Percentiles rank a stretch among this genome's conserved stretches.
These are phyloP conservation scores for Kingdonia uniflora DNA, from an alignment of 164 flowering plant genomes.

Conservation along the genomic window DNA sequence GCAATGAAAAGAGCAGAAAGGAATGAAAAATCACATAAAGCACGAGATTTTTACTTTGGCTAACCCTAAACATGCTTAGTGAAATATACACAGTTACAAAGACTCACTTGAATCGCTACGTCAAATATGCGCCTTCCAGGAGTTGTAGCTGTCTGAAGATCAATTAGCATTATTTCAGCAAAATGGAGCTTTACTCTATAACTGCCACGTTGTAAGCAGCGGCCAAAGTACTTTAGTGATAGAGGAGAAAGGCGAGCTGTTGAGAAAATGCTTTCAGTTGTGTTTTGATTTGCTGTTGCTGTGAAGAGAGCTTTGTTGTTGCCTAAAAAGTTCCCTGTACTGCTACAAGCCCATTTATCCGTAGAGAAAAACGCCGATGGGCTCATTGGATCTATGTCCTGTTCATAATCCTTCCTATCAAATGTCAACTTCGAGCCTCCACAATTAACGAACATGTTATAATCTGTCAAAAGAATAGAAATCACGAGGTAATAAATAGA, in stretches of 20 bases:
- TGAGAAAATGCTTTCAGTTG: slow-evolving; percentile 20
- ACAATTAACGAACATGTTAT: slow-evolving; percentile 66
- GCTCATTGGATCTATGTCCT: slow-evolving; percentile 27
- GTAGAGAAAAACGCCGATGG: slow-evolving; percentile 25
- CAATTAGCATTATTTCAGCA: slow-evolving; percentile 63
- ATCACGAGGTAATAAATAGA: neutral
- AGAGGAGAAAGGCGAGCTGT: slow-evolving; percentile 29
- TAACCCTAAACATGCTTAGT: neutral
- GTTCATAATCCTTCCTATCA: slow-evolving; percentile 37
- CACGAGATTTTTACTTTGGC: neutral
- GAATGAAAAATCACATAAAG: too few relatives aligned
- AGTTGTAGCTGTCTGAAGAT: slow-evolving; percentile 37
- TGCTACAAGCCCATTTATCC: slow-evolving; percentile 56
- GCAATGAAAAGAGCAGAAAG: too few relatives aligned
- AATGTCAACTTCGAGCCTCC: slow-evolving; percentile 34
- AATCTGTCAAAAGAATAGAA: slow-evolving; percentile 29
- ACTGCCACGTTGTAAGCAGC: slow-evolving; percentile 40
- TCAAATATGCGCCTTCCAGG: slow-evolving; percentile 71
- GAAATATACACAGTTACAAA: neutral
- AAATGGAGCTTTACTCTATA: slow-evolving; percentile 74
- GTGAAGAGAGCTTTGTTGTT: slow-evolving; percentile 12
- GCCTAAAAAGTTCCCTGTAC: slow-evolving; percentile 36
- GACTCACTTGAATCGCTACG: slow-evolving; percentile 65
- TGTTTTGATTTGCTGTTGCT: slow-evolving; percentile 18
- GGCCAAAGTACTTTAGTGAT: slow-evolving; percentile 29